Percentiles rank a stretch among this genome's conserved stretches.
phyloP scores from a whole-genome alignment of 1,284 basidiomycete genomes.

The Moesziomyces globuligerus region DNA sequence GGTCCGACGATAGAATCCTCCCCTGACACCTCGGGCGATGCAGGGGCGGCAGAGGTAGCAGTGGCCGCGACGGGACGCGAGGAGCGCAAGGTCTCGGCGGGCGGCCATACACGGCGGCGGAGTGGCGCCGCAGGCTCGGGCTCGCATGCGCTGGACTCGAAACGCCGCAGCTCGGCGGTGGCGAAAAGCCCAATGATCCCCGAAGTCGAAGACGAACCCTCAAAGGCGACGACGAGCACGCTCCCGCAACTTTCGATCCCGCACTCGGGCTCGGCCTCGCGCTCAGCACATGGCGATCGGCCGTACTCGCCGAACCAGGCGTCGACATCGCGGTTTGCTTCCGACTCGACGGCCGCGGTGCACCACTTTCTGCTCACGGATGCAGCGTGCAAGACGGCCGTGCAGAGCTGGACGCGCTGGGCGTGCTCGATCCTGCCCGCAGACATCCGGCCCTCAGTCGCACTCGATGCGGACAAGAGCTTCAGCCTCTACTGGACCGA shows the following conservation, averaged over 20 bases:
- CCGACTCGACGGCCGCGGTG: neutral
- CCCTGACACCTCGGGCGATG: neutral
- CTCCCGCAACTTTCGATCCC: constrained; percentile 20
- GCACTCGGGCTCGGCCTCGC: constrained; percentile 8
- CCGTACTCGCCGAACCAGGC: constrained; percentile 50
- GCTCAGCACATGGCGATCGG: constrained; percentile 31
- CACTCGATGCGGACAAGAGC: constrained; percentile 50
- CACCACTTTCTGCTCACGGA: neutral
- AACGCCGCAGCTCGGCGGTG: constrained; percentile 10
- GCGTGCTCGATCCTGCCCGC: constrained; percentile 49
- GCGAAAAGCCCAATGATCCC: constrained; percentile 26
- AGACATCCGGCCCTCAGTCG: constrained; percentile 41
- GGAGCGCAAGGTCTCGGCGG: constrained; percentile 7
- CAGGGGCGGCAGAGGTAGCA: constrained; percentile 13
- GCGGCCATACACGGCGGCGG: constrained; percentile 28
- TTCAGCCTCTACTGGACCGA: constrained; percentile 58
- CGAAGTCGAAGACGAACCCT: constrained; percentile 14
- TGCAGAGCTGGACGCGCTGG: constrained; percentile 54
- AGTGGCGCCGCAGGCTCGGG: constrained; percentile 39
- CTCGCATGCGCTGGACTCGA: constrained; percentile 12
- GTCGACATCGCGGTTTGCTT: constrained; percentile 3
- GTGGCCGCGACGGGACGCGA: constrained; percentile 35
- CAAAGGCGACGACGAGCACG: constrained; percentile 13
- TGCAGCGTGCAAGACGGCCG: neutral
- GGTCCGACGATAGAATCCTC: neutral